Percentiles rank a stretch among this genome's conserved stretches.
Evolutionary conservation across 495 filamentous ascomycete genomes (phyloP).

Genomic region (Annulohypoxylon stygium): DNA sequence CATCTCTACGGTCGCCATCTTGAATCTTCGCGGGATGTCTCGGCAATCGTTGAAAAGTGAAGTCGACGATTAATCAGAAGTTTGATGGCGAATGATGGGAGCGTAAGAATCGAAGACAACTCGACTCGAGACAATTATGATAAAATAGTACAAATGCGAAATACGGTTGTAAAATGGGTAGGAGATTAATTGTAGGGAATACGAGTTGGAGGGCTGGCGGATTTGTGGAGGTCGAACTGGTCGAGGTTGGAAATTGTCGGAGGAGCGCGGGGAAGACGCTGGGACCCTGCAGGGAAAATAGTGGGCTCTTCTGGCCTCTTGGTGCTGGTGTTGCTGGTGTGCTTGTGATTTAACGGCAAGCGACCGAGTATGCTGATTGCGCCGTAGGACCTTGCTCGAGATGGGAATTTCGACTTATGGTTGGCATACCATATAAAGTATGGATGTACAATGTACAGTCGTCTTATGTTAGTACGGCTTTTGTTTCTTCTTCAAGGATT

Average conservation of each 20-base stretch:
- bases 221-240: conserved; percentile 38
- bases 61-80: conserved; percentile 20
- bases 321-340: not conserved
- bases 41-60: conserved; percentile 9
- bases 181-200: conserved; percentile 5
- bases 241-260: conserved; percentile 40
- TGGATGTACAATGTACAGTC: conserved; percentile 7
- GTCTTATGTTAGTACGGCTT: conserved; percentile 3
- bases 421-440: conserved; percentile 16
- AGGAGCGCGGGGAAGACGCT: conserved; percentile 41
- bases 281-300: conserved; percentile 46
- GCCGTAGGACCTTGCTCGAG: conserved; percentile 12
- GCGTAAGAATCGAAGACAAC: conserved; percentile 10
- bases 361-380: conserved; percentile 32
- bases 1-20: conserved; percentile 57
- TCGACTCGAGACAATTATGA: conserved; percentile 2
- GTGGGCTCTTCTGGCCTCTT: conserved; percentile 27
- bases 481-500: not conserved
- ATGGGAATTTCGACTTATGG: conserved; percentile 36
- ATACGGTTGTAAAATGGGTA: conserved; percentile 3
- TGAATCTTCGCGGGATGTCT: conserved; percentile 20
- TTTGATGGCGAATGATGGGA: not conserved
- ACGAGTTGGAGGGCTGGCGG: conserved; percentile 26
- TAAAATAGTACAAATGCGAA: conserved; percentile 1
- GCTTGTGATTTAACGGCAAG: conserved; percentile 36